Evolutionary conservation across 1,139 yeast genomes (phyloP).

Genomic region (Blastobotrys raffinosifermentans): DNA sequence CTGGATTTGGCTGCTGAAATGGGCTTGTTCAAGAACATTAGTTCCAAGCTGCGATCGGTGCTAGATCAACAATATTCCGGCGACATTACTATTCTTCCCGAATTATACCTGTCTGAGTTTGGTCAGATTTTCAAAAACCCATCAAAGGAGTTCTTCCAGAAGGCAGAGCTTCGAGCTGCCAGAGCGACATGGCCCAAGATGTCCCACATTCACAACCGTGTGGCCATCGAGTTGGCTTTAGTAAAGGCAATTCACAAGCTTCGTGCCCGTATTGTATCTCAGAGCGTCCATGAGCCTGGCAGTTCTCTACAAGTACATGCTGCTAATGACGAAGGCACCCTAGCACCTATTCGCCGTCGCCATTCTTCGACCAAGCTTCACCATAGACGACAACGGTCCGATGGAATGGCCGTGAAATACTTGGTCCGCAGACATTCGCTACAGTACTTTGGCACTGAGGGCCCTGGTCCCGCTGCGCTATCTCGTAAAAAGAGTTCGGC

Average conservation of each 20-base stretch:
- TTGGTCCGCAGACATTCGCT: slow-evolving; percentile 8
- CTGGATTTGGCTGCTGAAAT: slow-evolving; percentile 66
- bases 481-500: no score
- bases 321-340: slow-evolving; percentile 8
- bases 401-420: slow-evolving; percentile 11
- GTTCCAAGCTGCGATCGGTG: slow-evolving; percentile 68
- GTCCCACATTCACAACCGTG: slow-evolving; percentile 77
- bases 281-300: slow-evolving; percentile 1
- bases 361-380: slow-evolving; percentile 3
- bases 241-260: slow-evolving; percentile 69
- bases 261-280: slow-evolving; percentile 57
- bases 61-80: slow-evolving; percentile 87
- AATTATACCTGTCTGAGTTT: slow-evolving; percentile 53
- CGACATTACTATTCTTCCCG: slow-evolving; percentile 87
- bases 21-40: slow-evolving; percentile 66
- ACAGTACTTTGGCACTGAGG: slow-evolving; percentile 4
- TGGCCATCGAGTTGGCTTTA: slow-evolving; percentile 81
- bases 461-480: no score
- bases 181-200: slow-evolving; percentile 91
- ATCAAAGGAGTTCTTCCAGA: slow-evolving; percentile 61
- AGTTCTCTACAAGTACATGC: not conserved
- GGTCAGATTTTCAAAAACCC: slow-evolving; percentile 71
- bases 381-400: slow-evolving; percentile 11
- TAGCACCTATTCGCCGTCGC: slow-evolving; percentile 4
- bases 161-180: slow-evolving; percentile 76